Evolutionary conservation across 441 rosid species (phyloP), one percentile per base, ranked within the genome.

Genomic region (Erodium trifolium): DNA sequence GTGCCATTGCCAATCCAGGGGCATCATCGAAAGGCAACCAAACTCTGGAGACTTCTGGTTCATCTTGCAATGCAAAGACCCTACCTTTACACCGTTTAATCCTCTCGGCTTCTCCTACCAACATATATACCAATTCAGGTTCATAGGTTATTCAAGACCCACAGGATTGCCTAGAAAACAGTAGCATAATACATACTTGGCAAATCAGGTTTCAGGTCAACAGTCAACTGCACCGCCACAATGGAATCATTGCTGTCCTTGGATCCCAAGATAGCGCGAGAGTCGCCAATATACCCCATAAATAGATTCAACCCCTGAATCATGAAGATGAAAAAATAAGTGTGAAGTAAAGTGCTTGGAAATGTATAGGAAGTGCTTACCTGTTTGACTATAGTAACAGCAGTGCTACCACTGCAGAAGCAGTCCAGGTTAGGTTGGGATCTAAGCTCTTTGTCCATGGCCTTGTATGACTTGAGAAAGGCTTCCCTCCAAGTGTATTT

Each of bases 11-110:
- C 18, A 94, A 78, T 59, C 99, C 99, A 49, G 98, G 99, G 49
- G 98, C 96, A 78, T 94, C 96, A 84, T 92, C 97, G 76, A 82
- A 90, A 65, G 99, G 99, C 82, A 95, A 76, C 99, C 99, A 95
- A 67, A 95, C 99, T 81, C 98, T 85, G 0, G 88, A 77, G 65
- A 94, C 99, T 80, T 92, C 99, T 62, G 99, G 99, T 80, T 94
- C 99, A 73, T 94, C 99, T 84, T 90, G 92, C 83, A 92, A 68
- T 2, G 99, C 97, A 78, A 92, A 94, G 37, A 94, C 99, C 75
- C 99, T 82, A 63, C 98, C 99, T 82, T 84, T 92, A 78, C 99
- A 94, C 70, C 82, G 77, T 77, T 89, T 88, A 62, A 94, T 94
- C 85, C 99, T 85, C 77, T 94, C 99, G 63, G 97, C 92, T 82